Evolutionary conservation across 805 yeast genomes (phyloP).

Genomic region (Suhomyces kilbournensis): DNA sequence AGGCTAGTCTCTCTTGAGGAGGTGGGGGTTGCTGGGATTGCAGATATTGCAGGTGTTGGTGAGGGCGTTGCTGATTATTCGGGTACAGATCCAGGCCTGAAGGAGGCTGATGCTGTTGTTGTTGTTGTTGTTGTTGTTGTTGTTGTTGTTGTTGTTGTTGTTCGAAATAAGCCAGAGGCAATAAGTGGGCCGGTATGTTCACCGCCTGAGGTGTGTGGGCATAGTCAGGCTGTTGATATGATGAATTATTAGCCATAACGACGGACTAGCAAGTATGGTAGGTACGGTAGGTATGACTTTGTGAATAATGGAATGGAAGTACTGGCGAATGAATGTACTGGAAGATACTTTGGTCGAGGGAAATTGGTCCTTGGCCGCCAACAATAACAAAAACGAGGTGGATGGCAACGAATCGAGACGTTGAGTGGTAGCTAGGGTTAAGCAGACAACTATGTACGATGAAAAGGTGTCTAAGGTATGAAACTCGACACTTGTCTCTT

Average conservation of each 20-base stretch:
- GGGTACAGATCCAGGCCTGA: neutral
- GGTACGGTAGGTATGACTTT: neutral
- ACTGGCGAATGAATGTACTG: neutral
- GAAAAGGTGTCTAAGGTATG: neutral
- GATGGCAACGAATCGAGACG: neutral
- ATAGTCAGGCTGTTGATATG: neutral
- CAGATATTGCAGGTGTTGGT: constrained; percentile 9
- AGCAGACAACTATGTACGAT: neutral
- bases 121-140: too few relatives aligned
- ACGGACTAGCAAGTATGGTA: neutral
- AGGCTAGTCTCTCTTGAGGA: constrained; percentile 1
- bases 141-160: neutral
- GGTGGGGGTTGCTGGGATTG: constrained; percentile 4
- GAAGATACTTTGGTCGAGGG: neutral
- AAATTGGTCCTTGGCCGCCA: neutral
- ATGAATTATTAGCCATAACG: neutral
- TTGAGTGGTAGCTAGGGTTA: neutral
- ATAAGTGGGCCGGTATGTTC: constrained; percentile 15
- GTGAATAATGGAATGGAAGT: neutral
- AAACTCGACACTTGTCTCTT: neutral
- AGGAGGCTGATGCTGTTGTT: neutral
- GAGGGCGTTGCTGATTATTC: constrained; percentile 6
- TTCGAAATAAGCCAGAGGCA: constrained; percentile 13
- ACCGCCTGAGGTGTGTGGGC: constrained; percentile 6
- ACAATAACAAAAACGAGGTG: neutral